Base-by-base conservation (phyloP, 768 basidiomycete genomes). In the Leucogyrophana mollusca region DNA sequence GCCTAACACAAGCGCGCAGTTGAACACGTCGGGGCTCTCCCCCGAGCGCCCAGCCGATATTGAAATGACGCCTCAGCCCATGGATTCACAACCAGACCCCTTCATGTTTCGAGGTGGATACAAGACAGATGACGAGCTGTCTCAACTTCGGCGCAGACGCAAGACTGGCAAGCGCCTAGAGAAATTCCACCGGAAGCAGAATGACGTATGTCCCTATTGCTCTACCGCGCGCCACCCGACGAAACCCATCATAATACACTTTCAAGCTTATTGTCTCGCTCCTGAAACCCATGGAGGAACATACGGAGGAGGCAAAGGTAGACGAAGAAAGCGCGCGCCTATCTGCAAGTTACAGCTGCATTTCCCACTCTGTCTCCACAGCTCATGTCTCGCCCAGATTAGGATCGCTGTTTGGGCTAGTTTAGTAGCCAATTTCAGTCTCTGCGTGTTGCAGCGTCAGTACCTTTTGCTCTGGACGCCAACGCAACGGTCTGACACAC, bases 211-310 rank as follows among this genome's bases (percentile, higher is more conserved):
- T 58, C 27, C 54, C 30, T 24, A 13, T 40, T 43, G 37, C 49
- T 38, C 34, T 23, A 10, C 18, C 32, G 16, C n/a, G 47, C 38
- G 10, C 27, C 34, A 41, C 9, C 30, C 37, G 17, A 30, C 13
- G 27, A 30, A 30, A 30, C 27, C 13, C 27, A 24, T 18, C 27
- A 43, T 36, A 22, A 39, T 47, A 39, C 16, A 43, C 23, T n/a
- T 49, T 16, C 34, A 57, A 95, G 88, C 85, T 94, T 49, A 95
- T 98, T 51, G 61, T 69, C n/a, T 78, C 81, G n/a, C 68, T 97
- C 50, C 77, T 98, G 25, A 96, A 95, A 66, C 80, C 93, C 1
- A 87, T 98, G 80, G 88, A 92, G 27, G 83, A 86, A 25, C 89
- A 94, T 58, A 91, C 91, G 0, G 78, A 81, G 41, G 90, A 95